Evolutionary conservation across 805 yeast genomes (phyloP), one percentile per base, ranked within the genome.

Genomic region (Spathaspora boniae): DNA sequence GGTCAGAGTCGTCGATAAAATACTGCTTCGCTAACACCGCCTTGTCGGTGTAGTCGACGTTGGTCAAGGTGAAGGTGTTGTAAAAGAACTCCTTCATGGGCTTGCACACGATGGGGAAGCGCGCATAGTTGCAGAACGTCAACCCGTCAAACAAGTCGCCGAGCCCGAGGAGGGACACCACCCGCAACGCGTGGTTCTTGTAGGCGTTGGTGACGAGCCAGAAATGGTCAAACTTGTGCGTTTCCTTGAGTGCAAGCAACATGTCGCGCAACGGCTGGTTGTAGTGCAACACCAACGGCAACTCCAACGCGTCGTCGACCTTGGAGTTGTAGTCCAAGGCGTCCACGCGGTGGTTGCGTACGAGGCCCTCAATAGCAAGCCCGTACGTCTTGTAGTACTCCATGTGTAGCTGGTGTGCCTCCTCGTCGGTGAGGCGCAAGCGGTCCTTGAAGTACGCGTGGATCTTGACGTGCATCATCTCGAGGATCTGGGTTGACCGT

Each of bases 141-240:
- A 93, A 72, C 0, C 98, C 98, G 46, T 91, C 98, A 54, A 93
- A 89, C 36, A 87, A 54, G 55, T 89, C 96, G n/a, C 91, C 97
- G 19, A 91, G 57, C 2, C 96, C 97, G 32, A 91, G 65, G 31
- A 91, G 67, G 28, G 79, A 72, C 14, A 88, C 70, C 20, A 87
- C 95, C 33, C 97, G 70, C 29, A 80, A 50, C 0, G 91, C 98
- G 60, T 91, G 98, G 51, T 78, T 87, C 54, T 82, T 80, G 63
- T 91, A 91, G 2, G 98, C 98, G 56, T 91, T 91, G 4, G 98
- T 91, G 51, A 87, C 84, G 29, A 93, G 71, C 98, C 98, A 91
- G 44, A 91, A 64, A 51, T 80, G 71, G 48, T 80, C 82, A 38
- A 82, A 78, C 43, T 78, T 74, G n/a, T 60, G 53, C 9, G 57